Base-by-base conservation (phyloP, 108 stramenopile species). In the Cyclotella atomus region DNA sequence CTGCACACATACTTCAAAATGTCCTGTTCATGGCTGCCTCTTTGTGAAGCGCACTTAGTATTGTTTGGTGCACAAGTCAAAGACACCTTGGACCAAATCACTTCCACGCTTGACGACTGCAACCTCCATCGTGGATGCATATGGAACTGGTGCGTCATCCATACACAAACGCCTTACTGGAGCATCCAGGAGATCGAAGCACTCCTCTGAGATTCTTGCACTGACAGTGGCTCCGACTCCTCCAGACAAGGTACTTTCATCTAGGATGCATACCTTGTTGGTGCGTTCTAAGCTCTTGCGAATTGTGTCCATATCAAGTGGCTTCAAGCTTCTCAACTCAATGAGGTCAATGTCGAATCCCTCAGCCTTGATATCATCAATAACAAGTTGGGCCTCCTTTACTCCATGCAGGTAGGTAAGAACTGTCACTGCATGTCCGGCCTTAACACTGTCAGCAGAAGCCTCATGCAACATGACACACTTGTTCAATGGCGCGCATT, bases 321-420 rank as follows among this genome's bases (percentile, higher is more conserved):
- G 98, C 84, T 98, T 98, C 65, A 98, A 86, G 10, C 95, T 91
- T 60, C 97, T 85, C 55, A 98, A 87, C 83, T 98, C 98, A 84
- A 98, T 97, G 54, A 98, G 87, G 84, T 97, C 98, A 76, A 97
- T 89, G 74, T 98, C 98, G 38, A 93, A 89, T 52, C 96, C 97
- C 83, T 95, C 95, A 52, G 86, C 95, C 68, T 88, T 75, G 59
- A 97, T 95, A 21, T 89, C 87, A 16, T 91, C 87, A 70, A 91
- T 88, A 33, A 90, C 88, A 55, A 75, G 75, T 85, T 87, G 68
- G 14, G 94, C 88, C 81, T 98, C 98, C 84, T 96, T 96, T 19
- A 98, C 98, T 34, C 98, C 98, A 80, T 98, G 98, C 64, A 98
- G 78, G 86, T 98, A 98, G 32, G 98, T 98, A 47, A 98, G 86